Conservation (phyloP, 2,329 filamentous ascomycete genomes). For the Alternaria sp. region DNA sequence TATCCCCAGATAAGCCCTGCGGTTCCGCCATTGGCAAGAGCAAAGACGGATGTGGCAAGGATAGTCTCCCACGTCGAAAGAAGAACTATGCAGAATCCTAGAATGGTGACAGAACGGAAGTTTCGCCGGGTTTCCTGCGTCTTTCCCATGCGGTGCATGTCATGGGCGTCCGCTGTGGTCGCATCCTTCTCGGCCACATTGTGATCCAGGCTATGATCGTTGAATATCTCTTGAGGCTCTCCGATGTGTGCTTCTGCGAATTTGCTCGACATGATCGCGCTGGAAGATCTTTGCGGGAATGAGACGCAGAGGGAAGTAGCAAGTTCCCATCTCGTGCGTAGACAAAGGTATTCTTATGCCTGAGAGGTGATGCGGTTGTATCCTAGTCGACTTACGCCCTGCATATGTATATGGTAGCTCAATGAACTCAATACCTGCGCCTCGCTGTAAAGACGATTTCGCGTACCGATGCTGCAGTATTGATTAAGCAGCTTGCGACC, state of each 20-base stretch:
- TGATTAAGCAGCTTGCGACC: not conserved
- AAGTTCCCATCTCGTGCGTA: not conserved
- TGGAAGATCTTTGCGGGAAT: not conserved
- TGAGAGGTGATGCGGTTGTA: not conserved
- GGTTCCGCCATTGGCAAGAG: slow-evolving; percentile 35
- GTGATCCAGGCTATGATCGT: not conserved
- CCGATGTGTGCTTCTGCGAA: not conserved
- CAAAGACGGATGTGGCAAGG: slow-evolving; percentile 19
- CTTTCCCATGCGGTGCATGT: slow-evolving; percentile 37
- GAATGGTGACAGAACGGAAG: slow-evolving; percentile 21
- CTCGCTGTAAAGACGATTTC: not conserved
- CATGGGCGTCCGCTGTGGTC: slow-evolving; percentile 21
- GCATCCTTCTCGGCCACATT: slow-evolving; percentile 17
- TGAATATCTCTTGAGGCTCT: not conserved
- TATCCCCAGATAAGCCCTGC: slow-evolving; percentile 41
- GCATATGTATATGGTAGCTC: not conserved
- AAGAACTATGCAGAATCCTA: slow-evolving; percentile 28
- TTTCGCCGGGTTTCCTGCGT: slow-evolving; percentile 25
- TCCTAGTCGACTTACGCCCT: not conserved
- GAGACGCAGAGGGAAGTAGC: no score
- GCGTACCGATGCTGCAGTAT: not conserved
- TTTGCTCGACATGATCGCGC: not conserved
- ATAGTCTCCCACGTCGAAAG: slow-evolving; percentile 31
- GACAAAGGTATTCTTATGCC: not conserved
- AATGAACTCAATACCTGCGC: not conserved